Evolutionary conservation across 2,329 filamentous ascomycete genomes (phyloP).

Genomic region (Colletotrichum neosansevieriae): DNA sequence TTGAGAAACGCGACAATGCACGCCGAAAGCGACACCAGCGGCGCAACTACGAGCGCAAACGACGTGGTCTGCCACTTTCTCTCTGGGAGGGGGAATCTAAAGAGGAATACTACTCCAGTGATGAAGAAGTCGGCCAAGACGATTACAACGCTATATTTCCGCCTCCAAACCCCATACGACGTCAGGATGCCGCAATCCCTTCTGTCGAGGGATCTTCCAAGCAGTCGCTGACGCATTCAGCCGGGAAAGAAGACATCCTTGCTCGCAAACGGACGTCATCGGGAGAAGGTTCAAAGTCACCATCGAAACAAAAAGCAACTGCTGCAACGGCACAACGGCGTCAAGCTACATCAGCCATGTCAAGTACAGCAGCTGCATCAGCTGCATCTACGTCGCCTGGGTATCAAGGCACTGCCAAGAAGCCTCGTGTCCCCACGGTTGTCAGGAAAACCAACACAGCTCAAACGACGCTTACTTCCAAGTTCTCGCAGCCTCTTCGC

Average conservation of each 20-base stretch:
- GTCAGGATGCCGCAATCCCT: not conserved
- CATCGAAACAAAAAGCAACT: constrained; percentile 6
- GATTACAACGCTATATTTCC: constrained; percentile 37
- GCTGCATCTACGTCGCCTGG: constrained; percentile 36
- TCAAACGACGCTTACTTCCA: not conserved
- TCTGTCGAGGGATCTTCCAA: not conserved
- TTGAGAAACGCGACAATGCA: constrained; percentile 34
- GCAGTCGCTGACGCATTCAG: not conserved
- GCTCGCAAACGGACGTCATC: constrained; percentile 12
- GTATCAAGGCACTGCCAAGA: constrained; percentile 53
- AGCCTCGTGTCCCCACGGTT: constrained; percentile 22
- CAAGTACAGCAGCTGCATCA: not conserved
- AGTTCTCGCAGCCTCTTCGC: constrained; percentile 45
- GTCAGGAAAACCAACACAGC: not conserved
- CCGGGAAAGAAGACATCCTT: not conserved
- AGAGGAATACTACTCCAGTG: constrained; percentile 36
- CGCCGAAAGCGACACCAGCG: constrained; percentile 22
- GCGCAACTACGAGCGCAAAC: constrained; percentile 34
- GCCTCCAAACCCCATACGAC: constrained; percentile 24
- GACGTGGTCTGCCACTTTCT: constrained; percentile 25
- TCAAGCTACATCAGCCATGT: too few relatives aligned
- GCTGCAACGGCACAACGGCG: constrained; percentile 1
- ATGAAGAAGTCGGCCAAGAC: constrained; percentile 22
- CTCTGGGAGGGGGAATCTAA: constrained; percentile 35
- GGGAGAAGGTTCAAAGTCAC: constrained; percentile 6